Evolutionary conservation across 2,329 filamentous ascomycete species (phyloP), one percentile per base, ranked within the genome.

Genomic region (Epichloe baconii): DNA sequence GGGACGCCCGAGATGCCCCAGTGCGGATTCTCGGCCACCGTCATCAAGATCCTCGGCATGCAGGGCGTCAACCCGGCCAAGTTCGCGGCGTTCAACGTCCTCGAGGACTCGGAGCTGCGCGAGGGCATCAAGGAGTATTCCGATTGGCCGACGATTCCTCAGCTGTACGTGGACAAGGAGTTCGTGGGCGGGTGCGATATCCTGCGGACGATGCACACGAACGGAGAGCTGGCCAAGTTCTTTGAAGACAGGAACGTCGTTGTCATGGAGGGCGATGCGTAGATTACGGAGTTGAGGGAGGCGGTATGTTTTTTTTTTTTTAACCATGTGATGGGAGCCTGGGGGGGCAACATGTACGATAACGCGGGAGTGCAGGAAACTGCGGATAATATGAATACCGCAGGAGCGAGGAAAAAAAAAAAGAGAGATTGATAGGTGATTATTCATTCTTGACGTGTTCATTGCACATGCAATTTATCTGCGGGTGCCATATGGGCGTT

Each of bases 161-260:
- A 98, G 69, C 77, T 98, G 17, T 98, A 97, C 70, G 77, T 98
- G 48, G 82, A 94, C 56, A 91, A 91, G 72, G 91, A 98, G 67
- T 98, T 98, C 66, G 76, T 98, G 45, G 93, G 93, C 51, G 93
- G 93, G n/a, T 96, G 90, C 66, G 93, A 98, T 68, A 98, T 98
- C 57, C 69, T 98, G 60, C 85, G 97, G 66, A 86, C 85, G 2
- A 97, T 98, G 93, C 91, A 97, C 72, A 87, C 96, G 71, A 94
- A 88, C 64, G 93, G 93, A 31, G 89, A 94, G 59, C 72, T 98
- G 62, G 88, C 89, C 8, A 94, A 94, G 76, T 69, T 97, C 66
- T 75, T 98, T 47, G 88, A 95, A 65, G 86, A 95, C 69, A 95
- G 95, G 76, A 81, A 82, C 55, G 87, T 97, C n/a, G 70, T 98